phyloP scores from a whole-genome alignment of 2,329 filamentous ascomycete genomes.

The Aquanectria penicillioides region DNA sequence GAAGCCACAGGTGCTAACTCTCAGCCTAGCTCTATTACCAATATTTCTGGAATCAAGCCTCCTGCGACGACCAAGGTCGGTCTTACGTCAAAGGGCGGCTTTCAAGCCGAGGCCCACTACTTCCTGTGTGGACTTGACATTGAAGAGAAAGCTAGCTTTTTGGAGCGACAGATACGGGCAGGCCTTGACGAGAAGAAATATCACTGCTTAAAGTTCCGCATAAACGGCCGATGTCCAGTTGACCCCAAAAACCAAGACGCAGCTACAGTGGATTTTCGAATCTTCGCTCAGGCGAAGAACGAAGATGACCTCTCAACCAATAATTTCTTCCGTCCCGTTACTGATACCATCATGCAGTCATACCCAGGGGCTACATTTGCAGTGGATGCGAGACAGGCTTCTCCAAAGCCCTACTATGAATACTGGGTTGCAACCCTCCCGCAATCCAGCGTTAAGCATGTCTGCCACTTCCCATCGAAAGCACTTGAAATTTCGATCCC shows the following conservation, averaged over 20 bases:
- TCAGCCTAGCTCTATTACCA: not conserved
- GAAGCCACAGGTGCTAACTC: not conserved
- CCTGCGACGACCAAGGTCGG: slow-evolving; percentile 42
- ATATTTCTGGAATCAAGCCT: slow-evolving; percentile 20
- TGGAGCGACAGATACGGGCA: not conserved
- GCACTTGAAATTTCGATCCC: slow-evolving; percentile 21
- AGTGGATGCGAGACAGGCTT: slow-evolving; percentile 48
- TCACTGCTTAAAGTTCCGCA: slow-evolving; percentile 44
- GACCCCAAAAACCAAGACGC: slow-evolving; percentile 52
- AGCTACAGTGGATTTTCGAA: slow-evolving; percentile 57
- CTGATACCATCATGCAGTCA: slow-evolving; percentile 51
- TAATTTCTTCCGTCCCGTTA: not conserved
- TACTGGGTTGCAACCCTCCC: slow-evolving; percentile 32
- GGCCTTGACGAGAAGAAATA: slow-evolving; percentile 40
- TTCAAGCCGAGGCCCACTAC: slow-evolving; percentile 54
- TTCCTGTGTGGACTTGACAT: slow-evolving; percentile 53
- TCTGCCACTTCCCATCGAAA: slow-evolving; percentile 27
- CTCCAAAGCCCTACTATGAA: slow-evolving; percentile 30
- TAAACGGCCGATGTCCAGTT: slow-evolving; percentile 49
- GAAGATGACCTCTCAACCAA: not conserved
- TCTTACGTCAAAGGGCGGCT: slow-evolving; percentile 52
- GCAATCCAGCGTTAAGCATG: slow-evolving; percentile 30
- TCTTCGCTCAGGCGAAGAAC: slow-evolving; percentile 54
- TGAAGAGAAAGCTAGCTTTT: slow-evolving; percentile 46
- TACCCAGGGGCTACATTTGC: slow-evolving; percentile 54